Evolutionary conservation across 495 filamentous ascomycete species (phyloP).

Genomic region (Penicillium coprophilum): DNA sequence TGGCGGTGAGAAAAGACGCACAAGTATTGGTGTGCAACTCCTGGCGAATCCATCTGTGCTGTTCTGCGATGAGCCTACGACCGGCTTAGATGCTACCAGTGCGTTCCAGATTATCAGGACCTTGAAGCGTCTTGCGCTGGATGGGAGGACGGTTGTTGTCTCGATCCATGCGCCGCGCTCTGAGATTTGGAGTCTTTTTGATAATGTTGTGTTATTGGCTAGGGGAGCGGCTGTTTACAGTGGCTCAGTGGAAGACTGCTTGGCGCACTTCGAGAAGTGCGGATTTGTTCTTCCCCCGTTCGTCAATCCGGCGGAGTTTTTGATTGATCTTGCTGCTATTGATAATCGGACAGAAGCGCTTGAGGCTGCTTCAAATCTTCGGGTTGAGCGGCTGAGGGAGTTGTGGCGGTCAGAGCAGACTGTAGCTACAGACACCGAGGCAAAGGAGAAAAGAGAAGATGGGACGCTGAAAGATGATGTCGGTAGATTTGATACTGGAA

Average conservation of each 20-base stretch:
- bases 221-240: constrained; percentile 64
- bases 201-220: constrained; percentile 63
- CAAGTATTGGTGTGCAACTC: constrained; percentile 72
- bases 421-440: constrained; percentile 13
- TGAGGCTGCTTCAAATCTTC: constrained; percentile 54
- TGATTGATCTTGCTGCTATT: constrained; percentile 69
- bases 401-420: constrained; percentile 47
- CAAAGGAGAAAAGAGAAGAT: constrained; percentile 5
- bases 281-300: constrained; percentile 62
- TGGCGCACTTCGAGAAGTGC: constrained; percentile 57
- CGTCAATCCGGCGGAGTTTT: constrained; percentile 71
- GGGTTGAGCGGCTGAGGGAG: constrained; percentile 54
- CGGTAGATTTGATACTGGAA: not conserved
- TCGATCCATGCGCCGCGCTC: constrained; percentile 74
- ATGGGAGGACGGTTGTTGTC: constrained; percentile 67
- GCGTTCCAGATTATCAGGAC: constrained; percentile 72
- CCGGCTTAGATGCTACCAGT: constrained; percentile 70
- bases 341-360: constrained; percentile 63
- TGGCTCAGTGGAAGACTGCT: constrained; percentile 50
- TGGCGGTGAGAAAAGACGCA: constrained; percentile 72
- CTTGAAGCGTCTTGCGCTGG: constrained; percentile 61
- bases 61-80: constrained; percentile 76
- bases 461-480: not conserved
- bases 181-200: constrained; percentile 74
- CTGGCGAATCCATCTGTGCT: constrained; percentile 72